Percentiles rank a stretch among this genome's conserved stretches.
phyloP scores from a whole-genome alignment of 2,329 filamentous ascomycete genomes.

The Xylariaceae sp. region DNA sequence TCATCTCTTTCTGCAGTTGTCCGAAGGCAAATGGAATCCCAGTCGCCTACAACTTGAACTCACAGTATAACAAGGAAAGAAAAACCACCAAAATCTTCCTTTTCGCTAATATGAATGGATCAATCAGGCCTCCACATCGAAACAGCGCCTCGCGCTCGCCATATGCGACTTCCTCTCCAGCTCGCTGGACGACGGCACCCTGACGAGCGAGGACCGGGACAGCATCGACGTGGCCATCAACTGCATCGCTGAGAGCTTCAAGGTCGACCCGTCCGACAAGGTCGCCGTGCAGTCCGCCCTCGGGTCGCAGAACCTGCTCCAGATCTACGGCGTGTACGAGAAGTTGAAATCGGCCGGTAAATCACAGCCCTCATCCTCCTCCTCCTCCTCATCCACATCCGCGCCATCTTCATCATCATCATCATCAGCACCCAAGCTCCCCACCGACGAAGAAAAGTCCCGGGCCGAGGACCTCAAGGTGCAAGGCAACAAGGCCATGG shows the following conservation, averaged over 20 bases:
- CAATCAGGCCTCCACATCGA: slow-evolving; percentile 42
- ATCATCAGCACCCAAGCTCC: slow-evolving; percentile 30
- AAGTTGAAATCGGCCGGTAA: slow-evolving; percentile 64
- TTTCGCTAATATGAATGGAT: neutral
- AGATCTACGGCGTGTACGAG: slow-evolving; percentile 95
- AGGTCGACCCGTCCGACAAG: slow-evolving; percentile 78
- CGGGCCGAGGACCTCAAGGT: slow-evolving; percentile 86
- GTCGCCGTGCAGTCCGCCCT: slow-evolving; percentile 69
- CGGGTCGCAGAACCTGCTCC: slow-evolving; percentile 78
- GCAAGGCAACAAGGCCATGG: slow-evolving; percentile 91
- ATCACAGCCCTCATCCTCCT: slow-evolving; percentile 32
- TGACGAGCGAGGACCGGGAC: slow-evolving; percentile 82
- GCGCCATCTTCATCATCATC: no score
- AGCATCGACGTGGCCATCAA: slow-evolving; percentile 90
- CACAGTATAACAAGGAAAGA: no score
- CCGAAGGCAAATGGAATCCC: no score
- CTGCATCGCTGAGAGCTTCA: slow-evolving; percentile 93
- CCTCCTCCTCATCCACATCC: slow-evolving; percentile 40
- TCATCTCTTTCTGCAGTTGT: no score
- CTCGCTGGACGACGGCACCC: slow-evolving; percentile 81
- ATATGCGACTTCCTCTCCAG: slow-evolving; percentile 91
- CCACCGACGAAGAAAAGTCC: slow-evolving; percentile 58
- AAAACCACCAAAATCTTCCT: no score
- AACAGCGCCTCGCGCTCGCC: slow-evolving; percentile 89
- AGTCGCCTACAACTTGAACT: no score